Evolutionary conservation across 345 rosid genomes (phyloP), one percentile per base, ranked within the genome.

Genomic region (Erysimum cheiranthoides): DNA sequence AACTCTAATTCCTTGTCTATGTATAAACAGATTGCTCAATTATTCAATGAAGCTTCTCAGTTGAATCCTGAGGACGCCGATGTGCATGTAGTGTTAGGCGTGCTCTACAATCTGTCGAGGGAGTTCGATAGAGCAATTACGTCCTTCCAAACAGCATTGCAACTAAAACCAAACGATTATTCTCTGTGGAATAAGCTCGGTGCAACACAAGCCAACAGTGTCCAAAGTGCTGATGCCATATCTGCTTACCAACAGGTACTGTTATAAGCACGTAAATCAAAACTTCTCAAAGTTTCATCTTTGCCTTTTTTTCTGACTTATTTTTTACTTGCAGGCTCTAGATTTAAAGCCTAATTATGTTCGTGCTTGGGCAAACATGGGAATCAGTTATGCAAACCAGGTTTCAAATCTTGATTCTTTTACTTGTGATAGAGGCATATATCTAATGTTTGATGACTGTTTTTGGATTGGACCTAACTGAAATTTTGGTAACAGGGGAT

Each of bases 281-380:
- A 70, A 34, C 21, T 31, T 42, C 28, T 40, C 49, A 10, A 14
- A 12, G 14, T 27, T 13, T 57, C 21, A 42, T 58, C 17, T 58
- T 16, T 51, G 43, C 51, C 34, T 12, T 30, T 38, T 8, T 31
- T 34, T 50, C 10, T 52, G 36, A 64, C 38, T 34, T 3, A 27
- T 8, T 39, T 28, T 66, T 50, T 49, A 42, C 68, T 61, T 75
- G 67, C 83, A 96, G 99, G 99, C 99, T 61, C 82, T 93, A 57
- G 97, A 96, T 86, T 87, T 96, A 90, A 96, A 96, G 85, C 99
- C 99, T 38, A 96, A 96, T 66, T 96, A 96, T 67, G 98, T 96
- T 76, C 99, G 99, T n/a, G 99, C 99, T n/a, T 93, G 99, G 99
- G 97, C 98, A 78, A 96, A 96, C 85, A 93, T 96, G 98, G 99